These are phyloP conservation scores for Aspergillus oerlinghausenensis DNA, from an alignment of 2,329 filamentous ascomycete species.

Conservation along the genomic window DNA sequence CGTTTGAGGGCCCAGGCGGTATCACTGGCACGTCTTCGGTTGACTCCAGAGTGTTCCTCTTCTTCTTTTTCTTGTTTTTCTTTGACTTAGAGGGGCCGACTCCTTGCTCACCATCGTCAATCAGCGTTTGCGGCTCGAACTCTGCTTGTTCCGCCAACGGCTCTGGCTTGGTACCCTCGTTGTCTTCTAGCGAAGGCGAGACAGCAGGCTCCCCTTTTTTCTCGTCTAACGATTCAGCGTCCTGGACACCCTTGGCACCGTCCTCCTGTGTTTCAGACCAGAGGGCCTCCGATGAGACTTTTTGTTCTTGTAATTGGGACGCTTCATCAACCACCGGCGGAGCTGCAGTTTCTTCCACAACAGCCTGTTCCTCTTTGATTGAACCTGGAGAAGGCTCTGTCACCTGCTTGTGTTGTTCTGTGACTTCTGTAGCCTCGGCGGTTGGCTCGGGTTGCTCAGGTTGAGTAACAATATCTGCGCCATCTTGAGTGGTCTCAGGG, in stretches of 20 bases:
- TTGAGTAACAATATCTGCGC: background rate
- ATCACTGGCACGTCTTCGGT: conserved; percentile 15
- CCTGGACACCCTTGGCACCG: background rate
- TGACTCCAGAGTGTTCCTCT: conserved; percentile 22
- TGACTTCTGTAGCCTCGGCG: background rate
- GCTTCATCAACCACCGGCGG: background rate
- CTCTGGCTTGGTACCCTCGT: background rate
- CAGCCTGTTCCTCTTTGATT: background rate
- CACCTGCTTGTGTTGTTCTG: background rate
- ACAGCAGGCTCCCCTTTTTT: background rate
- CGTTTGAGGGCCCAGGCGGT: conserved; percentile 8
- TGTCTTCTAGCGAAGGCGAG: background rate
- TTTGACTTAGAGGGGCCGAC: conserved; percentile 16
- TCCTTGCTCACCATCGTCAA: conserved; percentile 8
- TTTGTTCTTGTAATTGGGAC: background rate
- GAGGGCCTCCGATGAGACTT: background rate
- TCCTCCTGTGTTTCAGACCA: background rate
- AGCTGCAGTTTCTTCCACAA: background rate
- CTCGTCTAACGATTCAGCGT: background rate
- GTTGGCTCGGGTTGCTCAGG: background rate
- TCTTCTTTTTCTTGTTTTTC: conserved; percentile 38
- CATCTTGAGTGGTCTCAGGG: background rate
- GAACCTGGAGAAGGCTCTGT: background rate
- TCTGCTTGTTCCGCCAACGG: background rate
- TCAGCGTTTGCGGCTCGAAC: conserved; percentile 2